Base-by-base conservation (phyloP, 805 yeast genomes). In the Ogataea parapolymorpha region DNA sequence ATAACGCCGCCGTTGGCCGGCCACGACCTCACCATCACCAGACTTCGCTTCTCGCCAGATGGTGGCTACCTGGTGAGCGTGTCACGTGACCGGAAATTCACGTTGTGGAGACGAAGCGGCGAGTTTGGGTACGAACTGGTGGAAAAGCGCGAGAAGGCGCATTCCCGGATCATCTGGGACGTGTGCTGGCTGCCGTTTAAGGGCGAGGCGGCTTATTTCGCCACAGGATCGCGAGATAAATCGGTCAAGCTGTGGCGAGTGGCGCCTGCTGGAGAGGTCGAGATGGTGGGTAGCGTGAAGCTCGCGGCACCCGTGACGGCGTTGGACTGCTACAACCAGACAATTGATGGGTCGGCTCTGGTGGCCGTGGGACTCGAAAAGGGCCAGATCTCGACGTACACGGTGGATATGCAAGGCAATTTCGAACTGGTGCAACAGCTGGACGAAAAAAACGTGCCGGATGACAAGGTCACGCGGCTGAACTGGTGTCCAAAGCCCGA, bases 131-230 rank as follows among this genome's bases (percentile, higher is more conserved):
- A 48, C 23, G 56, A 55, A n/a, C 39, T 61, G 20, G 46, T 63
- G 16, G 53, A 50, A 20, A 22, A 59, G 9, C 52, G 59, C 64
- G 77, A 77, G 26, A 87, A 84, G 59, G 96, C 96, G 0, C 99
- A 95, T 58, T 63, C 83, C 2, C 78, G 97, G 62, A 91, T 93
- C 53, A 78, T 93, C 31, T 95, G 99, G 99, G 98, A 93, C 65
- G 82, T 91, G 58, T 76, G 85, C 27, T 93, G 97, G 96, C 67
- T 81, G 0, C 87, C 89, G 4, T 45, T 54, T n/a, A 66, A 55
- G 3, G 57, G 56, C 35, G 72, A 51, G n/a, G 26, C 41, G 3
- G 49, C 52, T 10, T 59, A 60, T n/a, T 90, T 91, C 55, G 56
- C 85, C n/a, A 90, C 97, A 1, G 91, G 80, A 0, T 82, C 95